Evolutionary conservation across 2,329 filamentous ascomycete species (phyloP), one percentile per base, ranked within the genome.

Genomic region (Pseudocercospora cruenta): DNA sequence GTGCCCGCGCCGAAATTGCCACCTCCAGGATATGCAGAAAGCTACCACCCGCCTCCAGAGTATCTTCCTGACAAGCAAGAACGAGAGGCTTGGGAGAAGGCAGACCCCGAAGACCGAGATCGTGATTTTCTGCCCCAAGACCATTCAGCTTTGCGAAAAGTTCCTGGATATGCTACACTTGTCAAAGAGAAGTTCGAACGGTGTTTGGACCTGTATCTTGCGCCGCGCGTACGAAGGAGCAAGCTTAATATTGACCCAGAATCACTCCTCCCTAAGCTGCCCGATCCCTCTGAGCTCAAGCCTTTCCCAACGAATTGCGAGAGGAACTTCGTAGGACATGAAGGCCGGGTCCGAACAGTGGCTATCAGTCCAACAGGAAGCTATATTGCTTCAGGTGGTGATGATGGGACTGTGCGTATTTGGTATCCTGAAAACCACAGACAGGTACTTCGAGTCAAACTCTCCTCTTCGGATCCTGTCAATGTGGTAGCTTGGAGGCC

Each of bases 181-280:
- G 89, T 99, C 77, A 97, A 97, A 79, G 95, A 99, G 80, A 90
- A 94, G 71, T 99, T 99, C 74, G 94, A 99, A 79, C 87, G 96
- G 70, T 98, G 93, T 78, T 83, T 99, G 72, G 96, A 99, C 80
- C 86, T 99, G 19, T 99, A 99, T 78, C 86, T 99, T 66, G 95
- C 96, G 16, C 95, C 96, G 55, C 87, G 95, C 75, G 89, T 99
- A 64, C 89, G 94, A 67, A 91, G 96, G 78, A 97, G 94, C 82
- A 91, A 94, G 79, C 87, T 99, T 75, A 97, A 98, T 80, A 98
- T 99, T 75, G 95, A 99, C 74, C 95, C 95, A 2, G 91, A 91
- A 78, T 96, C 93, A 43, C 84, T 99, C 59, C 86, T 99, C 39
- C 94, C 95, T 12, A 97, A 97, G 78, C 85, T 99, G 7, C 95